Conservation (phyloP, 768 basidiomycete species). For the Collybia sordida region DNA sequence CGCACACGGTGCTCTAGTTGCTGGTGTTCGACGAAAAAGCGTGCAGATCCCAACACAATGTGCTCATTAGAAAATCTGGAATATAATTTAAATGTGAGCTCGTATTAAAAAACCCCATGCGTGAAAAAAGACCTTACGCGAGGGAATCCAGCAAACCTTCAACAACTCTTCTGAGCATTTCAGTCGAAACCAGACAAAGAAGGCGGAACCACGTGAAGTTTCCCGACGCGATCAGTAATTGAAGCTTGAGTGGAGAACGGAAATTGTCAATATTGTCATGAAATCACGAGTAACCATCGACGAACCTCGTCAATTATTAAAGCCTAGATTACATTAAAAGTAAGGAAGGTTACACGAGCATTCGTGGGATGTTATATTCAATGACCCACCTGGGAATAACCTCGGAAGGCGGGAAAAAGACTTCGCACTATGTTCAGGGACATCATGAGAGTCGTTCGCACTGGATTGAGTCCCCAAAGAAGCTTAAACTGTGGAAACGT, state of each 20-base stretch:
- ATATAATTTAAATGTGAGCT: slow-evolving; percentile 7
- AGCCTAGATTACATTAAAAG: slow-evolving; percentile 39
- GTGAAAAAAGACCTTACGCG: slow-evolving; percentile 55
- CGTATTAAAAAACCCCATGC: slow-evolving; percentile 14
- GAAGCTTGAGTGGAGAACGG: slow-evolving; percentile 48
- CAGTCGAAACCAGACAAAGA: slow-evolving; percentile 54
- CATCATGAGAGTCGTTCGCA: slow-evolving; percentile 72
- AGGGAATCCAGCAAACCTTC: slow-evolving; percentile 70
- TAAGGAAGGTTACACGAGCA: slow-evolving; percentile 15
- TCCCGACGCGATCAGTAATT: slow-evolving; percentile 66
- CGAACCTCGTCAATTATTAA: slow-evolving; percentile 82
- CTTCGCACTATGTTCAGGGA: slow-evolving; percentile 69
- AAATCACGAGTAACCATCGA: slow-evolving; percentile 13
- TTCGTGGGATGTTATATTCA: slow-evolving; percentile 8
- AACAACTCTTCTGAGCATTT: slow-evolving; percentile 59
- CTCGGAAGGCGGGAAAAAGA: slow-evolving; percentile 77
- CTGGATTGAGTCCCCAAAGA: slow-evolving; percentile 57
- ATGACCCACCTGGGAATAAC: slow-evolving; percentile 69
- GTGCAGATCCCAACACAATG: slow-evolving; percentile 70
- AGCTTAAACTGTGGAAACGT: slow-evolving; percentile 32
- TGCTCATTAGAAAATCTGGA: slow-evolving; percentile 67
- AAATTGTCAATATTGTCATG: slow-evolving; percentile 11
- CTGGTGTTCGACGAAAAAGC: slow-evolving; percentile 73
- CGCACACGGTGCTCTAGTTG: slow-evolving; percentile 77
- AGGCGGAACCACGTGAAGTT: slow-evolving; percentile 71